phyloP scores from a whole-genome alignment of 2,329 filamentous ascomycete genomes.

The Scedosporium minutisporum region DNA sequence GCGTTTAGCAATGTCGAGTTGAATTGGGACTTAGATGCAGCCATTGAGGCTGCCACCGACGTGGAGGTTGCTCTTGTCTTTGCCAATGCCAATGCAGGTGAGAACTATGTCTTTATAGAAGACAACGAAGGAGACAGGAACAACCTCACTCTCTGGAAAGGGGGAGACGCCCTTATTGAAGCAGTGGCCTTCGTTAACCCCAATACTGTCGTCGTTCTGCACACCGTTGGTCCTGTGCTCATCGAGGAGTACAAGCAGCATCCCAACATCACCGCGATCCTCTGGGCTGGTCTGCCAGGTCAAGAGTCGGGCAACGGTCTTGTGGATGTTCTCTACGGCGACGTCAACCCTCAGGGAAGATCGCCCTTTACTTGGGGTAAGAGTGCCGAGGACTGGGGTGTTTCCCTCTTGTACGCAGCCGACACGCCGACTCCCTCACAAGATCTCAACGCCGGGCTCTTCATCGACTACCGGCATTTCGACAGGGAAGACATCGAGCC shows the following conservation, averaged over 20 bases:
- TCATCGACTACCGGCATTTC: constrained; percentile 76
- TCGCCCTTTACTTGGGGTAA: constrained; percentile 52
- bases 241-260: constrained; percentile 54
- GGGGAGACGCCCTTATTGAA: constrained; percentile 46
- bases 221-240: constrained; percentile 51
- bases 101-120: constrained; percentile 59
- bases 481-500: constrained; percentile 61
- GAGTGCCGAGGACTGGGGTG: constrained; percentile 16
- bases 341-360: constrained; percentile 45
- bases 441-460: constrained; percentile 39
- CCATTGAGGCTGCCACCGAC: constrained; percentile 43
- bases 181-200: constrained; percentile 47
- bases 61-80: constrained; percentile 55
- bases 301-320: constrained; percentile 70
- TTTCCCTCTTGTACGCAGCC: background rate
- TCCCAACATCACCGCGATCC: constrained; percentile 59
- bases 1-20: constrained; percentile 25
- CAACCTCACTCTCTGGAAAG: constrained; percentile 55
- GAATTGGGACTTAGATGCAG: constrained; percentile 37
- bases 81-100: constrained; percentile 59
- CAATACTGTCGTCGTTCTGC: constrained; percentile 56
- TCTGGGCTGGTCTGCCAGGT: constrained; percentile 66
- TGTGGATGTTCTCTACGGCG: constrained; percentile 62
- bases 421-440: background rate
- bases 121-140: constrained; percentile 57